Evolutionary conservation across 257 asterid genomes (phyloP).

Genomic region (Petrea volubilis): DNA sequence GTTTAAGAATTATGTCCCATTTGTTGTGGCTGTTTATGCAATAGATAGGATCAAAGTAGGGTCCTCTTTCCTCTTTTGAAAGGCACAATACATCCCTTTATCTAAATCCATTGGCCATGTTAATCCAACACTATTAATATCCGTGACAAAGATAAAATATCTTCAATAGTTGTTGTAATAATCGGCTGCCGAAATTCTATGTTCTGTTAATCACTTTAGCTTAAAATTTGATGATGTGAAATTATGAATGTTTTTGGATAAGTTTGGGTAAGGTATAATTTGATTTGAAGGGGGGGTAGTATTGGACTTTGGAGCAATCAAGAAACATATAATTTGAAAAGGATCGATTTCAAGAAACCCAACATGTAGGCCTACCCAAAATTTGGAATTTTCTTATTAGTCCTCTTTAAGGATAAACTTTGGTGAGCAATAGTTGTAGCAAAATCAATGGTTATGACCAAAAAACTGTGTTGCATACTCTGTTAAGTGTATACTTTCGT

Average conservation of each 20-base stretch:
- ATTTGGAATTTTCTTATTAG: neutral
- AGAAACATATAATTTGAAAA: neutral
- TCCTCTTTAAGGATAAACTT: neutral
- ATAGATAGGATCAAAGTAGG: slow-evolving; percentile 35
- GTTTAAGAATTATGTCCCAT: neutral
- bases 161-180: neutral
- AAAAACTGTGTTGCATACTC: no score
- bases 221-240: neutral
- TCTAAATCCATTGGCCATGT: slow-evolving; percentile 3
- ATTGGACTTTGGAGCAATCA: neutral
- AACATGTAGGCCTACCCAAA: neutral
- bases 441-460: no score
- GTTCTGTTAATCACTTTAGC: no score
- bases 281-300: no score
- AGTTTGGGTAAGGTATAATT: no score
- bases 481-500: no score
- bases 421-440: no score
- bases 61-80: slow-evolving; percentile 22
- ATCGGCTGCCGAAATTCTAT: neutral
- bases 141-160: no score
- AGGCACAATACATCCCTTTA: neutral
- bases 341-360: neutral
- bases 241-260: neutral
- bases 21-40: neutral
- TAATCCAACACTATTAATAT: neutral